phyloP scores from a whole-genome alignment of 208 protist species.

The Acanthamoeba culbertsoni region DNA sequence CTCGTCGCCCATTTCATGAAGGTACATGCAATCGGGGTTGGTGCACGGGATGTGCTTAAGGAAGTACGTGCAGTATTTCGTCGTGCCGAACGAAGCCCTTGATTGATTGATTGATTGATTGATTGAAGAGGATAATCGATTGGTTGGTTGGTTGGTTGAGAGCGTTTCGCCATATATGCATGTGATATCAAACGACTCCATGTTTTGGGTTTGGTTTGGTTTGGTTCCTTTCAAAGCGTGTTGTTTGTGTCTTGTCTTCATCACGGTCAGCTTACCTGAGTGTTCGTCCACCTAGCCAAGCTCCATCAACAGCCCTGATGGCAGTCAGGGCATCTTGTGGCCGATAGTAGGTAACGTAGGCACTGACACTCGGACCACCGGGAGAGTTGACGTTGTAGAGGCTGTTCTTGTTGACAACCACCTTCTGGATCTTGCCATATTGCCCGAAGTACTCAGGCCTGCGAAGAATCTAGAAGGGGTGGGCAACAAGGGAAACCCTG shows the following conservation, averaged over 20 bases:
- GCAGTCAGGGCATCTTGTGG: slow-evolving; percentile 80
- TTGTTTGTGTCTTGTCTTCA: neutral
- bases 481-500: neutral
- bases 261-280: slow-evolving; percentile 65
- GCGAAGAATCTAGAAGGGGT: slow-evolving; percentile 64
- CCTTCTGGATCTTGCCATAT: slow-evolving; percentile 89
- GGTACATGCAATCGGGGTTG: slow-evolving; percentile 91
- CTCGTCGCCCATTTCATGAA: slow-evolving; percentile 85
- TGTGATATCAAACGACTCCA: no score
- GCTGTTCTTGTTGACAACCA: slow-evolving; percentile 87
- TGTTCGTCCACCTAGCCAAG: slow-evolving; percentile 73
- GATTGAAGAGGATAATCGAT: no score
- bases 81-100: slow-evolving; percentile 90
- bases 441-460: slow-evolving; percentile 88
- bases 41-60: slow-evolving; percentile 82
- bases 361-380: slow-evolving; percentile 76
- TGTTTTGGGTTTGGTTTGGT: no score
- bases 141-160: no score
- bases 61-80: slow-evolving; percentile 92
- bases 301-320: slow-evolving; percentile 83
- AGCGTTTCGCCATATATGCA: no score
- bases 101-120: no score
- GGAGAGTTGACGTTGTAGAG: slow-evolving; percentile 67
- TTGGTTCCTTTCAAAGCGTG: neutral
- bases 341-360: slow-evolving; percentile 85